These are phyloP conservation scores for Pseudogymnoascus destructans DNA, from an alignment of 2,329 filamentous ascomycete species.

Conservation along the genomic window DNA sequence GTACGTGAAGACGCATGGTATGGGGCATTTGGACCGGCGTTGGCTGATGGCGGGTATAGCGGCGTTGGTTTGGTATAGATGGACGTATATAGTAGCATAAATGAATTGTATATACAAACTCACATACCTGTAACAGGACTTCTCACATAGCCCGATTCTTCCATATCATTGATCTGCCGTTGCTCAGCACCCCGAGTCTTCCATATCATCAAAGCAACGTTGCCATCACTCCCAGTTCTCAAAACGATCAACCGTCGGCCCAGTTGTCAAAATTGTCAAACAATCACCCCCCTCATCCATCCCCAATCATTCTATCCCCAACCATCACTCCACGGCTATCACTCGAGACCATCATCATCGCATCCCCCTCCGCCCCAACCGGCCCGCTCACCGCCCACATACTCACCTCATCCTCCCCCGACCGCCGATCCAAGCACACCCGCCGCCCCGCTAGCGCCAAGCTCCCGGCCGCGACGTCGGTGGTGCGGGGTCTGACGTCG, in stretches of 20 bases:
- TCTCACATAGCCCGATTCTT: not conserved
- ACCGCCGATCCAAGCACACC: not conserved
- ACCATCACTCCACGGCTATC: not conserved
- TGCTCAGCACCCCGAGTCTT: not conserved
- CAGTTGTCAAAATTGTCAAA: no score
- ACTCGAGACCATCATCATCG: not conserved
- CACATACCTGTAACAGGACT: not conserved
- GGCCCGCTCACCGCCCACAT: not conserved
- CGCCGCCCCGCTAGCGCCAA: not conserved
- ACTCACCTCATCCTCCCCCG: not conserved
- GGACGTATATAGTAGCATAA: not conserved
- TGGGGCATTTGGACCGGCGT: not conserved
- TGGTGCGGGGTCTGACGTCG: not conserved
- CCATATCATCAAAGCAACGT: not conserved
- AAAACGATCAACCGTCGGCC: not conserved
- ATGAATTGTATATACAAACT: not conserved
- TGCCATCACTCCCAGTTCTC: not conserved
- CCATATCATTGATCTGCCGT: not conserved
- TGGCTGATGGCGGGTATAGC: not conserved
- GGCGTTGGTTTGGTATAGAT: not conserved
- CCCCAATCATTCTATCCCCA: not conserved
- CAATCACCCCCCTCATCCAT: not conserved
- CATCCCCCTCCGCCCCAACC: not conserved
- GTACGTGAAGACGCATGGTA: not conserved
- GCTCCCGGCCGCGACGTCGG: not conserved